phyloP scores from a whole-genome alignment of 441 rosid genomes.

The Croton laevigatus region DNA sequence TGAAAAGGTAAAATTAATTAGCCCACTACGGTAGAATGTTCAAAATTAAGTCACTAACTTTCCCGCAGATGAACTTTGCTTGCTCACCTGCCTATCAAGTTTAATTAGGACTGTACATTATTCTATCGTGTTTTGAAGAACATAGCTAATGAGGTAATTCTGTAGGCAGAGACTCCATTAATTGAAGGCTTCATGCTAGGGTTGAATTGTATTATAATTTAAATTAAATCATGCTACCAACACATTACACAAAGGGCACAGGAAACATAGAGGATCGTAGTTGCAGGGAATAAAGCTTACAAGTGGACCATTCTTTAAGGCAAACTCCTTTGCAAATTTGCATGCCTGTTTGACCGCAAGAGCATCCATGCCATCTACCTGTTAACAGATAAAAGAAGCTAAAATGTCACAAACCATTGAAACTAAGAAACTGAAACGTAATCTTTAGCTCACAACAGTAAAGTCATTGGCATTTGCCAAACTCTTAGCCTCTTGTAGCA shows the following conservation, averaged over 20 bases:
- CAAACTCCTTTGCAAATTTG: conserved; percentile 90
- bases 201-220: neutral
- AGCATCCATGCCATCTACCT: conserved; percentile 99
- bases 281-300: conserved; percentile 43
- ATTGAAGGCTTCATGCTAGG: neutral
- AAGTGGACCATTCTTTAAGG: conserved; percentile 87
- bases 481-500: neutral
- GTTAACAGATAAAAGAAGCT: neutral
- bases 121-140: neutral
- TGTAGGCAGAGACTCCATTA: neutral
- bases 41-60: neutral
- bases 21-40: neutral
- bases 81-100: neutral
- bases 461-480: neutral
- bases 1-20: neutral
- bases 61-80: neutral
- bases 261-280: conserved; percentile 4
- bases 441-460: neutral
- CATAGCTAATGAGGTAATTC: conserved; percentile 2
- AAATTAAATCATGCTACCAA: conserved; percentile 1
- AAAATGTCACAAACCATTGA: neutral
- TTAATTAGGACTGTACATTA: conserved; percentile 2
- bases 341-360: conserved; percentile 96
- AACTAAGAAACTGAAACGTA: neutral
- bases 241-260: neutral